Evolutionary conservation across 495 filamentous ascomycete species (phyloP), one percentile per base, ranked within the genome.

Genomic region (Cercophora newfieldiana): DNA sequence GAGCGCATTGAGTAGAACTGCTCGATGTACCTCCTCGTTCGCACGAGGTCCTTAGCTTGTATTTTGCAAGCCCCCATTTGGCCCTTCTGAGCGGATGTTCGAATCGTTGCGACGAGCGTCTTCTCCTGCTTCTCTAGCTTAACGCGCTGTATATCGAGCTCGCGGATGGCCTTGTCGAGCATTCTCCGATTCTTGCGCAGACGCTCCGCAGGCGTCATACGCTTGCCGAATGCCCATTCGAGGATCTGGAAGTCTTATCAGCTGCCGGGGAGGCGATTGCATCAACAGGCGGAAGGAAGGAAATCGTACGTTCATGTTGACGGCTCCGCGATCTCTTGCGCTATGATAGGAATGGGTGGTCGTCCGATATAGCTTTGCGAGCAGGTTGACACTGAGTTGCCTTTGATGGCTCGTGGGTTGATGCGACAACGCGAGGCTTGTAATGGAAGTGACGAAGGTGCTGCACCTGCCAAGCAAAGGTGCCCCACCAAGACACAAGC

Each of bases 61-160:
- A 98, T 95, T 79, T 96, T 95, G 74, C 93, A 92, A 3, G 96
- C 92, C 19, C 92, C 94, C 83, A 97, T 93, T 74, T 98, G 93
- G 6, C 93, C 93, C 85, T 94, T 96, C 78, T 98, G 96, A 30
- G 95, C 95, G 69, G 91, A 96, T 83, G 96, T 94, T 81, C 96
- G 97, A 79, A 98, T 98, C 74, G 97, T 93, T 64, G 88, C 82
- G 14, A 98, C 87, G 18, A 99, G 84, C 74, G 96, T 97, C 87
- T 97, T 98, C 83, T 99, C 95, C 70, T 98, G 95, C 63, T 96
- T 94, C 77, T 98, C 96, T 7, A 99, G 85, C 81, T 99, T 99
- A 50, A 91, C 86, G 49, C 94, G 87, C 75, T 97, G 93, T 53
- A 96, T 88, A 70, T 99, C 96, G 21, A 98, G 84, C 80, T 99